phyloP scores from a whole-genome alignment of 176 grass and related monocot species.

The Areca catechu region DNA sequence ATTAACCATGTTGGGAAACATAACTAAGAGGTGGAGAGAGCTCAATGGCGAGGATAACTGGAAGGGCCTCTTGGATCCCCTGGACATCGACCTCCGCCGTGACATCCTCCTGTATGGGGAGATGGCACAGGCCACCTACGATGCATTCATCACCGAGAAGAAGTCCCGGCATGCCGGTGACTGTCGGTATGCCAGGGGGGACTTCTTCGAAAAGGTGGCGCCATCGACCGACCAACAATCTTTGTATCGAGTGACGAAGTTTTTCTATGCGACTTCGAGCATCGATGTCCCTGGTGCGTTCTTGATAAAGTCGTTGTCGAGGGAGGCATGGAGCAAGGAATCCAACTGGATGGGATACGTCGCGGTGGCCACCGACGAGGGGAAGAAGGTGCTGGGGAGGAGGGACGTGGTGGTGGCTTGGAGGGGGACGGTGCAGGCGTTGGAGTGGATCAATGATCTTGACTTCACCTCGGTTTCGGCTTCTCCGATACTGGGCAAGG shows the following conservation, averaged over 20 bases:
- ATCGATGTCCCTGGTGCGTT: constrained; percentile 62
- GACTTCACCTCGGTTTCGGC: constrained; percentile 63
- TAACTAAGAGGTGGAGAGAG: constrained; percentile 61
- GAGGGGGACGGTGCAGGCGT: constrained; percentile 58
- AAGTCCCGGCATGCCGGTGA: constrained; percentile 68
- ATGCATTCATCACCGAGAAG: constrained; percentile 55
- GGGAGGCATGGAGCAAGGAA: constrained; percentile 56
- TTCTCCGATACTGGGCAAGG: constrained; percentile 30
- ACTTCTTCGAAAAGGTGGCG: constrained; percentile 49
- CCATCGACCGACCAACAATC: constrained; percentile 24
- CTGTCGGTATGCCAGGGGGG: constrained; percentile 41
- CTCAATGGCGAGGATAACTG: constrained; percentile 56
- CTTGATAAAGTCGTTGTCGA: constrained; percentile 45
- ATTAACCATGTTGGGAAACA: constrained; percentile 37
- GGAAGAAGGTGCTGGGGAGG: constrained; percentile 60
- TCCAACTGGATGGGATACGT: constrained; percentile 96
- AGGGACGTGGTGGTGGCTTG: constrained; percentile 79
- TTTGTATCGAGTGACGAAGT: constrained; percentile 67
- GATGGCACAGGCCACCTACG: constrained; percentile 61
- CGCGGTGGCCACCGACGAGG: constrained; percentile 79
- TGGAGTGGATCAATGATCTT: constrained; percentile 86
- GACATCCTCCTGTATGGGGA: constrained; percentile 79
- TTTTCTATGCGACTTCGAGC: constrained; percentile 76
- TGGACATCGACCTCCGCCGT: constrained; percentile 53
- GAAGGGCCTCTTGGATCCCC: constrained; percentile 67